Evolutionary conservation across 345 rosid species (phyloP).

Genomic region (Melaleuca quinquenervia): DNA sequence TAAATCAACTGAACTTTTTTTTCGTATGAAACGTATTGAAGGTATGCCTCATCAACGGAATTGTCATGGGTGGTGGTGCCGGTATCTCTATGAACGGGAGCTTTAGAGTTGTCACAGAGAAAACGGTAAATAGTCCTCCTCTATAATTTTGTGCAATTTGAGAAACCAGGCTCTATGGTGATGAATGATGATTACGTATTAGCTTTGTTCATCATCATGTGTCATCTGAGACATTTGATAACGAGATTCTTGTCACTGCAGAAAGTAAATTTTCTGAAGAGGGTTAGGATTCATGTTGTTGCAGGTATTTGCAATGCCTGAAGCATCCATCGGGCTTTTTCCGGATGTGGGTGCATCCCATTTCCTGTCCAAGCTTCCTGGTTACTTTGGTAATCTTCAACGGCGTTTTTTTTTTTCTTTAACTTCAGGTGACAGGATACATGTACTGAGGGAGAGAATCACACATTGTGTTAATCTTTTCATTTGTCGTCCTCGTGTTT

Average conservation of each 20-base stretch:
- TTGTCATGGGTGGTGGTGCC: conserved; percentile 8
- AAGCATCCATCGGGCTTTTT: conserved; percentile 5
- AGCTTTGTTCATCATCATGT: neutral
- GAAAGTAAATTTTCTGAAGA: neutral
- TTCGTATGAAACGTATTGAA: neutral
- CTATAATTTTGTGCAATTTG: neutral
- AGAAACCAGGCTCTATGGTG: neutral
- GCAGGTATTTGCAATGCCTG: conserved; percentile 20
- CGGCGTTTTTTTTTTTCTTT: neutral
- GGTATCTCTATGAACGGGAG: conserved; percentile 2
- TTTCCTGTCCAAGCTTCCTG: conserved; percentile 11
- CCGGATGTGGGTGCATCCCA: conserved; percentile 9
- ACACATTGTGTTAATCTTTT: neutral
- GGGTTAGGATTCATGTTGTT: too few relatives aligned
- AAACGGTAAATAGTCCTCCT: neutral
- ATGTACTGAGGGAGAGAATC: neutral
- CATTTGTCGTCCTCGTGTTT: neutral
- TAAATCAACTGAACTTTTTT: neutral
- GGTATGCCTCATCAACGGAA: neutral
- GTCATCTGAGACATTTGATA: neutral
- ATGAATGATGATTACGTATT: neutral
- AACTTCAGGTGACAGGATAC: neutral
- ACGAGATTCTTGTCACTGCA: neutral
- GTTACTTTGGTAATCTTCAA: conserved; percentile 1
- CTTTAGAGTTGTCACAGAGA: neutral